Conservation (phyloP, 139 green algal species). For the Gonium pectorale region DNA sequence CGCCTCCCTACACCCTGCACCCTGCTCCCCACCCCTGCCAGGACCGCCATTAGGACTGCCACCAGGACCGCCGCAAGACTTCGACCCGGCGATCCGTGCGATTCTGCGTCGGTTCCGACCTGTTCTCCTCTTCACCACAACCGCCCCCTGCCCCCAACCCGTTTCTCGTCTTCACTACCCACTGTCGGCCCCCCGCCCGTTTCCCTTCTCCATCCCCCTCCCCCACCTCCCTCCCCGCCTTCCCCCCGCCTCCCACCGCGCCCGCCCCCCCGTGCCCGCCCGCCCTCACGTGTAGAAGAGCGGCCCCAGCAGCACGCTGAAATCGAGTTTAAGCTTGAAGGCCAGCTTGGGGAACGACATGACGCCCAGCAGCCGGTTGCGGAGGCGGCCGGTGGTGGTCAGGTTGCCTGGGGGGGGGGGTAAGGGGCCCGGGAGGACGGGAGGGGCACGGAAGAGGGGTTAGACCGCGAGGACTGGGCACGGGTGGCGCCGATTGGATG, state of each 20-base stretch:
- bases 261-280: background rate
- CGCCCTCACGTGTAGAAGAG: constrained; percentile 80
- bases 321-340: constrained; percentile 79
- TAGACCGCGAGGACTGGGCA: background rate
- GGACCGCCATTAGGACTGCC: background rate
- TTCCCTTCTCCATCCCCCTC: background rate
- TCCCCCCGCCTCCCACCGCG: background rate
- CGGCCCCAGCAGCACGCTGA: constrained; percentile 81
- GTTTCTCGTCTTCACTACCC: background rate
- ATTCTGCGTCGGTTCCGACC: too few relatives aligned
- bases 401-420: background rate
- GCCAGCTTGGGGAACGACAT: constrained; percentile 72
- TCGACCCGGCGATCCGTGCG: too few relatives aligned
- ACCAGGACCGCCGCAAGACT: too few relatives aligned
- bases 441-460: background rate
- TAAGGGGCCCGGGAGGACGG: background rate
- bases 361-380: constrained; percentile 54
- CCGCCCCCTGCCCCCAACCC: constrained; percentile 8
- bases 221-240: background rate
- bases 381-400: background rate
- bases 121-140: background rate
- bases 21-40: background rate
- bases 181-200: background rate
- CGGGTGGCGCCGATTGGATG: background rate
- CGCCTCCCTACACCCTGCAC: background rate